Evolutionary conservation across 2,329 filamentous ascomycete species (phyloP), one percentile per base, ranked within the genome.

Genomic region (Arthrobotrys iridis): DNA sequence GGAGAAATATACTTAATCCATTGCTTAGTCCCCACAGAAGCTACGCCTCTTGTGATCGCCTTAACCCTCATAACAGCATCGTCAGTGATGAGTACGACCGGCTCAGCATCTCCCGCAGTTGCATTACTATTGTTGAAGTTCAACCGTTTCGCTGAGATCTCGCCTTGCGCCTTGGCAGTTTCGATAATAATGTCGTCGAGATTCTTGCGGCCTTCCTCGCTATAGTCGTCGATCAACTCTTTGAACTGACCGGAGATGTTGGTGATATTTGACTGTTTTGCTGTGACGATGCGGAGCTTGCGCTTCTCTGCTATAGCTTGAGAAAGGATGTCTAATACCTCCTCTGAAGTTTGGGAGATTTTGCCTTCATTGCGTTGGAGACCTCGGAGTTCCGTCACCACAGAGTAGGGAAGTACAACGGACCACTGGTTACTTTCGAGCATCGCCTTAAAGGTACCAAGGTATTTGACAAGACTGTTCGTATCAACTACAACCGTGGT

Each of bases 21-120:
- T 48, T 75, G 62, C 11, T 68, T 68, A 1, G 63, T 75, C 10
- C 55, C 45, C 11, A 80, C 77, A 8, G 79, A 77, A 4, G 77
- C 68, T 10, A 80, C 78, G 0, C 78, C 77, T 1, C 76, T 67
- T 1, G 79, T 78, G 10, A 77, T 77, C 2, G 79, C 78, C 24
- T 80, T 80, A 4, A 80, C 77, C n/a, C 79, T 62, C 79, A 80
- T 79, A 28, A 77, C 77, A 5, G 73, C 62, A 40, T 80, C 79
- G 8, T 80, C 78, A 0, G 79, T 80, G 6, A 80, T 75, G 1
- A 80, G 68, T 10, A 80, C 77, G n/a, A 79, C 79, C 3, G 79
- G 70, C 1, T 66, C 72, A 15, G 57, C 55, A 20, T 35, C 4
- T 7, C 52, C 52, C 7, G 59, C 58, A 1, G 50, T 0, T 6